Percentiles rank a stretch among this genome's conserved stretches.
Conservation (phyloP, 495 filamentous ascomycete genomes). For the Mycothermus thermophilus region DNA sequence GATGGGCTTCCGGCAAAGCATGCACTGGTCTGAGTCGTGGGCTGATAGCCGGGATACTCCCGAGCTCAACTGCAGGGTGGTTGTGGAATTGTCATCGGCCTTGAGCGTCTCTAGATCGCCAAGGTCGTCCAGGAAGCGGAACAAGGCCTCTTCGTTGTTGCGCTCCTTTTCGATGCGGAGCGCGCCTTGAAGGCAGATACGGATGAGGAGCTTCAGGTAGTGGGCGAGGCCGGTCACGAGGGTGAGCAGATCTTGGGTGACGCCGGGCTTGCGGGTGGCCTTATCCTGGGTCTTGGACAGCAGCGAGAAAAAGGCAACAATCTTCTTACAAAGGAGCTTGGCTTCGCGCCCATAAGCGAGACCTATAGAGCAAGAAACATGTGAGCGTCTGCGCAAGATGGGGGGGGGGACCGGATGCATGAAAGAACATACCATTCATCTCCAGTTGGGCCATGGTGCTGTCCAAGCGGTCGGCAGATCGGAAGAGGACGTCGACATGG, state of each 20-base stretch:
- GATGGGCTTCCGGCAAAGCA: slow-evolving; percentile 67
- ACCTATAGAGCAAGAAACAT: slow-evolving; percentile 33
- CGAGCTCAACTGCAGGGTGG: slow-evolving; percentile 54
- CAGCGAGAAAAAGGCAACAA: slow-evolving; percentile 92
- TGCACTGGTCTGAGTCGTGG: slow-evolving; percentile 68
- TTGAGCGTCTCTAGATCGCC: slow-evolving; percentile 57
- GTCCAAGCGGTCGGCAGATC: slow-evolving; percentile 75
- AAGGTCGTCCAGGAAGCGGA: slow-evolving; percentile 68
- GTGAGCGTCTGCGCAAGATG: slow-evolving; percentile 2
- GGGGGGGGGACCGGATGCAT: not conserved
- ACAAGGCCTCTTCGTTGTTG: slow-evolving; percentile 55
- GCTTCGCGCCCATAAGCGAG: slow-evolving; percentile 87
- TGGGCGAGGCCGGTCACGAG: slow-evolving; percentile 94
- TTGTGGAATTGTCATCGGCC: slow-evolving; percentile 44
- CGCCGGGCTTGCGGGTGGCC: slow-evolving; percentile 73
- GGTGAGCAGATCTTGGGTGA: slow-evolving; percentile 90
- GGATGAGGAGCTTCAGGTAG: slow-evolving; percentile 94
- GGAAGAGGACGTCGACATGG: slow-evolving; percentile 88
- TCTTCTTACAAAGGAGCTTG: slow-evolving; percentile 97
- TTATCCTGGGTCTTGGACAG: slow-evolving; percentile 88
- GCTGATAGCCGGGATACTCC: slow-evolving; percentile 64
- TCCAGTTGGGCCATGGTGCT: slow-evolving; percentile 50
- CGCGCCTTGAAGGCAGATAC: slow-evolving; percentile 89
- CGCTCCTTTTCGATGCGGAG: slow-evolving; percentile 82
- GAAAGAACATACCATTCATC: slow-evolving; percentile 50